A percentile compares a stretch with the other conserved stretches of the same genome.
Evolutionary conservation across 768 basidiomycete genomes (phyloP).

Genomic region (Xerocomellus dryophilus): DNA sequence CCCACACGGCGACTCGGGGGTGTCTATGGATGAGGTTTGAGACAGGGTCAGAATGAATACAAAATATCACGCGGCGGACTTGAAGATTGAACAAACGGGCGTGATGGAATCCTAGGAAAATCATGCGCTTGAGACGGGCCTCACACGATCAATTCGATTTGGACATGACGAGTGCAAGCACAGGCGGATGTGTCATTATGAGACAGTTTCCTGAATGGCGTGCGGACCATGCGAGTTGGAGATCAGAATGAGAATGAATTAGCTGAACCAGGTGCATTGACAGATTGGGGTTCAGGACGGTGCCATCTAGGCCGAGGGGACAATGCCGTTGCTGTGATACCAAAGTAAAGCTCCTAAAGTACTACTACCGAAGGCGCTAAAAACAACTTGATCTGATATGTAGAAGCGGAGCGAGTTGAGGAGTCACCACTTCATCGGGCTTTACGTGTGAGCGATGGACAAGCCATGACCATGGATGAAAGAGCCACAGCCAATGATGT

Average conservation of each 20-base stretch:
- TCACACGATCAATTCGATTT: conserved; percentile 3
- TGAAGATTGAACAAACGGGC: conserved; percentile 1
- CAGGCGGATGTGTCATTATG: conserved; percentile 17
- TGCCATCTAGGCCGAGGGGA: conserved; percentile 12
- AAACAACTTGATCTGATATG: conserved; percentile 21
- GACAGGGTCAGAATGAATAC: conserved; percentile 16
- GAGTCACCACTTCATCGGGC: conserved; percentile 18
- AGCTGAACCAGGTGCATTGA: conserved; percentile 12
- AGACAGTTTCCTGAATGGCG: conserved; percentile 15
- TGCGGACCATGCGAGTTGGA: conserved; percentile 18
- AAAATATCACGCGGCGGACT: conserved; percentile 21
- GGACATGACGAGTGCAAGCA: conserved; percentile 4
- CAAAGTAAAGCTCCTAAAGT: conserved; percentile 9
- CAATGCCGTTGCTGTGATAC: conserved; percentile 16
- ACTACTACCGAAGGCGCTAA: conserved; percentile 22
- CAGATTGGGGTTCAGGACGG: conserved; percentile 15
- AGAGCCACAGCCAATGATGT: conserved; percentile 9
- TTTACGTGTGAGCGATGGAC: conserved; percentile 28
- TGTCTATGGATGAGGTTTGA: not conserved
- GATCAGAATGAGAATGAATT: conserved; percentile 16
- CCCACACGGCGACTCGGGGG: conserved; percentile 20
- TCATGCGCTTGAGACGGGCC: conserved; percentile 5
- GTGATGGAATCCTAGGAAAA: conserved; percentile 6
- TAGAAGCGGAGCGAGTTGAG: conserved; percentile 13
- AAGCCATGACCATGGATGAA: conserved; percentile 10